These are phyloP conservation scores for Macrotyloma uniflorum DNA, from an alignment of 306 rosid species.

Conservation along the genomic window DNA sequence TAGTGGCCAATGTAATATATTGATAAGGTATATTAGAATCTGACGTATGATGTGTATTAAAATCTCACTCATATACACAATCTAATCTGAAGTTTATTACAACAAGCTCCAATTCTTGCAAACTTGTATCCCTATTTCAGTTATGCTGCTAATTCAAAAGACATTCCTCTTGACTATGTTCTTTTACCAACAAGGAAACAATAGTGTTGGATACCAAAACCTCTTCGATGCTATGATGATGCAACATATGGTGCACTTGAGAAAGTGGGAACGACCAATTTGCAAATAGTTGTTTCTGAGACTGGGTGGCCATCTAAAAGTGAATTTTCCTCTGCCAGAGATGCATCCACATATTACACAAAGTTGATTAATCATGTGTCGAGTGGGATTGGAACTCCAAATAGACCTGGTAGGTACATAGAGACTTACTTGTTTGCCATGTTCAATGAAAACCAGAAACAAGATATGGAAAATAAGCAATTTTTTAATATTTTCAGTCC, in stretches of 20 bases:
- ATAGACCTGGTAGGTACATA: slow-evolving; percentile 24
- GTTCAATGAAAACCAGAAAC: slow-evolving; percentile 49
- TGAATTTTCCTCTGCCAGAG: background rate
- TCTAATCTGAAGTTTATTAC: too few species aligned
- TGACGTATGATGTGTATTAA: too few species aligned
- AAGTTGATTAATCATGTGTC: slow-evolving; percentile 55
- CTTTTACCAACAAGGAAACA: slow-evolving; percentile 47
- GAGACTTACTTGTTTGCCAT: slow-evolving; percentile 53
- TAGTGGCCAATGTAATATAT: slow-evolving; percentile 40
- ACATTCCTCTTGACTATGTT: slow-evolving; percentile 44
- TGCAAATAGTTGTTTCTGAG: slow-evolving; percentile 60
- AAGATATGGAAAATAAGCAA: slow-evolving; percentile 8
- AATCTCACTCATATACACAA: too few species aligned
- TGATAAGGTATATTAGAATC: too few species aligned
- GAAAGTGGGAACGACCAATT: slow-evolving; percentile 42
- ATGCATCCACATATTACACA: slow-evolving; percentile 49
- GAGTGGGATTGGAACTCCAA: slow-evolving; percentile 47
- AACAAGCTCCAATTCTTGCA: slow-evolving; percentile 65
- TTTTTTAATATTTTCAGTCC: slow-evolving; percentile 49
- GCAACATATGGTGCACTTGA: slow-evolving; percentile 58
- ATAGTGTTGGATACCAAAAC: slow-evolving; percentile 50
- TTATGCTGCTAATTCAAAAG: background rate
- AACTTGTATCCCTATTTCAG: slow-evolving; percentile 64
- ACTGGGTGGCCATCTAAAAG: slow-evolving; percentile 76
- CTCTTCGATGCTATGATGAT: slow-evolving; percentile 53